Evolutionary conservation across 129 eudicot species (phyloP).

Genomic region (Pulicaria dysenterica): DNA sequence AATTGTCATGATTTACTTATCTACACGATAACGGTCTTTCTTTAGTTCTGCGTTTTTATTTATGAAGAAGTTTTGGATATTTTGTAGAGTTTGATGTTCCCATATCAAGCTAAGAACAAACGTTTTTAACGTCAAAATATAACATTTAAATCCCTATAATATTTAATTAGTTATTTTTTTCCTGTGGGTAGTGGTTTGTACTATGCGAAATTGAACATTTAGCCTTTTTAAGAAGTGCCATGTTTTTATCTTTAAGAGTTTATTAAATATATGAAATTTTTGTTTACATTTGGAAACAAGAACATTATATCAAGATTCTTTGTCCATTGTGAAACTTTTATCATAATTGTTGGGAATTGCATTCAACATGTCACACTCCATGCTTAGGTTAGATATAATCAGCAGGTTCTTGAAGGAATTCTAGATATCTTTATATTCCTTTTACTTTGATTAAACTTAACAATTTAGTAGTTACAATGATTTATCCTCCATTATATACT

Average conservation of each 20-base stretch:
- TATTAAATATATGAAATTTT: too few relatives aligned
- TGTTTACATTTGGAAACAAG: neutral
- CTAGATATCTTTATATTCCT: neutral
- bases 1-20: neutral
- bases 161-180: neutral
- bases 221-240: neutral
- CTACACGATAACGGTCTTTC: neutral
- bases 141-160: too few relatives aligned
- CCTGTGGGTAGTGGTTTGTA: too few relatives aligned
- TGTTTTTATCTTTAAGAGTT: neutral
- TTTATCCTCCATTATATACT: too few relatives aligned
- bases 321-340: neutral
- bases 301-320: neutral
- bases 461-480: neutral
- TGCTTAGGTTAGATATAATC: neutral
- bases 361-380: neutral
- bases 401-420: neutral
- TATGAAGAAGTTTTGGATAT: neutral
- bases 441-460: neutral
- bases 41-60: neutral
- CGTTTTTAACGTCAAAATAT: neutral
- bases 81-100: neutral
- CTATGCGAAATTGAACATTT: too few relatives aligned
- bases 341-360: neutral
- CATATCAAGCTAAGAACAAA: neutral